Evolutionary conservation across 2,329 filamentous ascomycete genomes (phyloP), one percentile per base, ranked within the genome.

Genomic region (Ciborinia camelliae): DNA sequence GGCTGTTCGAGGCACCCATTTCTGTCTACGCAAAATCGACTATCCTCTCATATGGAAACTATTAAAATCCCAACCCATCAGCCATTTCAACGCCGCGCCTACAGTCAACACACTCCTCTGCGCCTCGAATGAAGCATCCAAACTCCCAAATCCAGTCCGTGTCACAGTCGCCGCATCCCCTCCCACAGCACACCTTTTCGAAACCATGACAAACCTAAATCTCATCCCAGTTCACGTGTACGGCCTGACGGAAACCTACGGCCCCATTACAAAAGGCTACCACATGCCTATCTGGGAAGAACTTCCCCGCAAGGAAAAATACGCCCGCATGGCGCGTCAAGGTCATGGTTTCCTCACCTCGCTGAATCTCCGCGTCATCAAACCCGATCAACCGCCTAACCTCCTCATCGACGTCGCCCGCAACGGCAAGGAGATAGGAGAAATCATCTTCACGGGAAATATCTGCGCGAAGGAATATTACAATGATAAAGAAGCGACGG

Each of bases 101-200:
- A 99, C 95, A 0, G 95, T 99, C 61, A 98, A 98, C 76, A 99
- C 94, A 0, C 80, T 98, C 0, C 85, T 99, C 3, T 97, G 95
- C 74, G 89, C 89, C 15, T 84, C 90, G 3, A 83, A 88, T 48
- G 88, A 92, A 75, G 94, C 95, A 2, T 84, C 84, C 70, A 83
- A 78, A 55, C 81, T 99, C 0, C 81, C 86, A 0, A 78, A 86
- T 1, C 85, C 87, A 0, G 92, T 98, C 12, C 84, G 87, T 20
- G 95, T 99, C 7, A 97, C 93, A 0, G 95, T 99, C 3, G 95
- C 95, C 3, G 95, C 94, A 2, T 93, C 89, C 66, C 95, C 95
- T 5, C 95, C 95, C 0, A 93, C 90, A 0, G 90, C 90, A 1
- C 90, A 95, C 76, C 84, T 99, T 1, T 97, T 99, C 74, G 89